These are phyloP conservation scores for Aspergillus sp. DNA, from an alignment of 2,329 filamentous ascomycete genomes.

Conservation along the genomic window DNA sequence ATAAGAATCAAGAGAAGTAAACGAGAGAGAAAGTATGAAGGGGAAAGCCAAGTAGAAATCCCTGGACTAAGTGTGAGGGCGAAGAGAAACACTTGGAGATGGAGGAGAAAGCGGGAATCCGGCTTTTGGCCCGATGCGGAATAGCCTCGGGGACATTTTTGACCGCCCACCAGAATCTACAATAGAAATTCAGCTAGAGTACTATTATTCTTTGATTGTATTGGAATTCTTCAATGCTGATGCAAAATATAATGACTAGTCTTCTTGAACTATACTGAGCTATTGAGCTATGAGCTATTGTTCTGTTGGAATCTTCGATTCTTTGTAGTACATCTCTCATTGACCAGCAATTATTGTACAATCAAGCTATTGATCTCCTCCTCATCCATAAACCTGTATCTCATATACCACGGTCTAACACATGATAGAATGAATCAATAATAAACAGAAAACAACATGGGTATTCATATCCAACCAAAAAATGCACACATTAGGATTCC, in stretches of 20 bases:
- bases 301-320: too few species aligned
- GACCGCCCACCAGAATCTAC: slow-evolving; percentile 5
- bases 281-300: too few species aligned
- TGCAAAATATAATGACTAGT: too few species aligned
- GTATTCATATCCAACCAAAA: slow-evolving; percentile 25
- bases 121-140: slow-evolving; percentile 10
- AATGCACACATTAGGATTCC: slow-evolving; percentile 5
- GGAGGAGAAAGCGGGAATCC: slow-evolving; percentile 13
- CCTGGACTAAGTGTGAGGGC: background rate
- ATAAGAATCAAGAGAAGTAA: background rate
- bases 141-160: slow-evolving; percentile 17
- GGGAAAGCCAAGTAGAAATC: background rate
- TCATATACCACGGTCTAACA: background rate
- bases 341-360: too few species aligned
- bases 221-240: too few species aligned
- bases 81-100: slow-evolving; percentile 15
- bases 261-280: too few species aligned
- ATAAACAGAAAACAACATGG: slow-evolving; percentile 16
- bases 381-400: too few species aligned
- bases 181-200: too few species aligned
- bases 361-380: too few species aligned
- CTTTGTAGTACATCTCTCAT: too few species aligned
- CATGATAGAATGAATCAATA: slow-evolving; percentile 9
- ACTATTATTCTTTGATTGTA: too few species aligned
- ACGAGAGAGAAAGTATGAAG: background rate